Evolutionary conservation across 169 alveolate species (phyloP), one percentile per base, ranked within the genome.

Genomic region (Eimeria sp.): DNA sequence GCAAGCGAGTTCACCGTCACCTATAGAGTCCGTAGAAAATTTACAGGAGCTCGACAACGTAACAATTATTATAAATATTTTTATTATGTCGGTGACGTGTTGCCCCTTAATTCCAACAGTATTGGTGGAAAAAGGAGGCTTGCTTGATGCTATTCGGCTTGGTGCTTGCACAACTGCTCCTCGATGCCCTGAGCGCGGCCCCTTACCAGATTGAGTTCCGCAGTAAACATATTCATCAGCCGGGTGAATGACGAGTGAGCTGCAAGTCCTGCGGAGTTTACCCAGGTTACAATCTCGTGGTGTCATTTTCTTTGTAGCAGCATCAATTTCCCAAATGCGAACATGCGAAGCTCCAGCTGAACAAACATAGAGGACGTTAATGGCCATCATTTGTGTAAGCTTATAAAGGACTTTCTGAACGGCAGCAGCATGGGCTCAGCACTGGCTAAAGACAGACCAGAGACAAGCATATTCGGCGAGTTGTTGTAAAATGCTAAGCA

Each of bases 191-290:
- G 54, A 54, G 6, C 30, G 5, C 47, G 47, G 25, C 4, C 18
- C 95, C 95, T 99, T 99, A 63, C 99, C 99, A 49, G 99, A 98
- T 90, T 96, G 97, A 30, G 99, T 99, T 47, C 99, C 99, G 58
- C 98, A 96, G 97, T 98, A 98, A 22, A 98, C 99, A 43, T 96
- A 94, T 92, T 96, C 73, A 97, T 99, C 99, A 54, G 96, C 96
- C 25, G 98, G 98, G 84, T 98, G 98, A 57, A 98, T 97, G 67
- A 97, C 97, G 54, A 97, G 95, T 89, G 98, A 96, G 30, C 97
- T 95, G 94, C 97, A 97, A 65, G 96, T 94, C 63, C 99, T 90
- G 94, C 98, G 98, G 25, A 98, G 91, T 78, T 97, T 97, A 7
- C 99, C 99, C 51, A 98, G 89, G 14, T 89, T 45, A 84, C 96